Evolutionary conservation across 768 basidiomycete species (phyloP).

Genomic region (Auricularia sp.): DNA sequence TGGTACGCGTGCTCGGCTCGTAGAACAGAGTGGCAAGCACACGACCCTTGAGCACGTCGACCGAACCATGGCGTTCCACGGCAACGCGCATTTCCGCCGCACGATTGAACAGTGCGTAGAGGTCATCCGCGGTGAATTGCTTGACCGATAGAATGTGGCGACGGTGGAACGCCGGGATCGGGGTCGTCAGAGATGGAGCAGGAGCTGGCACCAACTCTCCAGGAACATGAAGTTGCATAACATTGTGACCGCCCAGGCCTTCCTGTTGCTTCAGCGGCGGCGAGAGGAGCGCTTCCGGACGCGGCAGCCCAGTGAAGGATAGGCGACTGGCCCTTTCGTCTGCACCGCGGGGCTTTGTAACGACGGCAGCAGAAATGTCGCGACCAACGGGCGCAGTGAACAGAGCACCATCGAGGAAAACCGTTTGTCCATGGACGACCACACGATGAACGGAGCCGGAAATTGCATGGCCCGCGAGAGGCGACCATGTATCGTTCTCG

Average conservation of each 20-base stretch:
- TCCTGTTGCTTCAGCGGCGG: slow-evolving; percentile 7
- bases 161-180: slow-evolving; percentile 79
- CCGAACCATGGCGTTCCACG: slow-evolving; percentile 80
- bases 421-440: slow-evolving; percentile 79
- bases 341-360: slow-evolving; percentile 28
- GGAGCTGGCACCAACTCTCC: neutral
- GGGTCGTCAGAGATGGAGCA: slow-evolving; percentile 34
- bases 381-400: slow-evolving; percentile 51
- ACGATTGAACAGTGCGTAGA: slow-evolving; percentile 88
- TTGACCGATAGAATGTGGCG: slow-evolving; percentile 92
- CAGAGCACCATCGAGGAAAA: slow-evolving; percentile 76
- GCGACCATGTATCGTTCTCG: slow-evolving; percentile 65
- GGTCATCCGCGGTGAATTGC: slow-evolving; percentile 73
- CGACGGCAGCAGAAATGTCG: slow-evolving; percentile 58
- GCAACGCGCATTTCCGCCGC: slow-evolving; percentile 96
- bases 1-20: slow-evolving; percentile 94
- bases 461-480: slow-evolving; percentile 52
- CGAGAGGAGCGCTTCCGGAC: slow-evolving; percentile 7
- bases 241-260: neutral
- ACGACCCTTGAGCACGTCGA: slow-evolving; percentile 85
- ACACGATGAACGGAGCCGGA: slow-evolving; percentile 83
- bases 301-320: slow-evolving; percentile 9
- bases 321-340: neutral
- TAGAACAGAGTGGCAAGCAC: slow-evolving; percentile 91
- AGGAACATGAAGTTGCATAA: neutral